Evolutionary conservation across 257 asterid species (phyloP), one percentile per base, ranked within the genome.

Genomic region (Euphrasia confusa): DNA sequence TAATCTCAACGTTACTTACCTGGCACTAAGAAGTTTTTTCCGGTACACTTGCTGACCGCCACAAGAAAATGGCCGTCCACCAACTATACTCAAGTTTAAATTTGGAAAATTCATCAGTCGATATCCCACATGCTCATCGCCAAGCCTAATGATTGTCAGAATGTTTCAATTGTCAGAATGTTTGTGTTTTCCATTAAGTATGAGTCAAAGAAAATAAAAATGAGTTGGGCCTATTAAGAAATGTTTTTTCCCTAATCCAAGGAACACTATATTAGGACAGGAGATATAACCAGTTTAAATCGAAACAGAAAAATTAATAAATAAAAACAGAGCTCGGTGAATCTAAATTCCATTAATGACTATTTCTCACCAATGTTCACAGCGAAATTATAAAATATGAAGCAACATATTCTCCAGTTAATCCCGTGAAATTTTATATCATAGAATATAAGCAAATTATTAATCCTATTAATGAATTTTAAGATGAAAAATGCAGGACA

Each of bases 61-160:
- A 80, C 88, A 76, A 61, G 98, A 91, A 75, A 91, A 91, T 26
- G 98, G 98, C 30, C 98, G 83, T 61, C 98, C 98, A 66, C 97
- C 98, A 76, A 88, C 92, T 71, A 91, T 49, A 58, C 97, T 91
- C 74, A 86, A 68, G 67, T 86, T 91, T 68, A 78, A 60, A 37
- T 65, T 69, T 30, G 94, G 90, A 64, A 82, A 79, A 74, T 88
- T 90, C 71, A 79, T 68, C 57, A 93, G 84, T 14, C 80, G 72
- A 66, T 82, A 91, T 60, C 97, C 98, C 75, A 88, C 87, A 74
- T 91, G 98, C 77, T 82, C 95, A 64, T 83, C 86, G 48, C 95
- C 95, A 66, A 91, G 97, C 74, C 97, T 91, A 76, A 61, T 63
- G 40, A 35, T 35, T 35, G 40, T 35, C 40, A 33, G 8, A 32